phyloP scores from a whole-genome alignment of 495 filamentous ascomycete genomes.

The Penicillium simplicissimum region DNA sequence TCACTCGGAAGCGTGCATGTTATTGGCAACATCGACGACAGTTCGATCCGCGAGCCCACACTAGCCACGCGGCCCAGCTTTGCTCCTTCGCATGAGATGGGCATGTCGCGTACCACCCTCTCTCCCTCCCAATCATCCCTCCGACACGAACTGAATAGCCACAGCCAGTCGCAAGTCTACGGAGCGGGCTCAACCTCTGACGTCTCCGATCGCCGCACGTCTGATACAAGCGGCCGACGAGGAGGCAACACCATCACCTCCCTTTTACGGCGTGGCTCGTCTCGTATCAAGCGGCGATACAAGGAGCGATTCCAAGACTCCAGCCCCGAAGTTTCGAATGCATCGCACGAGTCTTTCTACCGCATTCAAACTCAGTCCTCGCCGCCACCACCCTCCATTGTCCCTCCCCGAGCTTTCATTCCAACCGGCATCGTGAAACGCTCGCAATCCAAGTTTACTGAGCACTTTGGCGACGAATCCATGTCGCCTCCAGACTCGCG shows the following conservation, averaged over 20 bases:
- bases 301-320: constrained; percentile 55
- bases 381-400: constrained; percentile 29
- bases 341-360: constrained; percentile 78
- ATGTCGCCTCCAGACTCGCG: constrained; percentile 79
- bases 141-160: constrained; percentile 50
- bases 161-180: constrained; percentile 57
- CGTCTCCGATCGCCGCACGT: constrained; percentile 49
- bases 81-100: constrained; percentile 44
- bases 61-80: constrained; percentile 37
- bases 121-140: constrained; percentile 58
- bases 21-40: constrained; percentile 41
- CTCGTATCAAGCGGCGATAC: constrained; percentile 57
- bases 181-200: constrained; percentile 51
- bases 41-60: constrained; percentile 38
- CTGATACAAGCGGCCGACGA: constrained; percentile 47
- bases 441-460: constrained; percentile 88
- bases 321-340: constrained; percentile 71
- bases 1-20: constrained; percentile 40
- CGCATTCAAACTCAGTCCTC: constrained; percentile 45
- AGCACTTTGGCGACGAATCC: constrained; percentile 84
- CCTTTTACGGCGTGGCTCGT: constrained; percentile 69
- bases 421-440: constrained; percentile 64
- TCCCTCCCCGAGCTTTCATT: constrained; percentile 45
- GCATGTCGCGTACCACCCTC: constrained; percentile 55
- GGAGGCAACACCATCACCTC: constrained; percentile 57